These are phyloP conservation scores for Wallacemonas sp. DNA, from an alignment of 208 protist species.

Conservation along the genomic window DNA sequence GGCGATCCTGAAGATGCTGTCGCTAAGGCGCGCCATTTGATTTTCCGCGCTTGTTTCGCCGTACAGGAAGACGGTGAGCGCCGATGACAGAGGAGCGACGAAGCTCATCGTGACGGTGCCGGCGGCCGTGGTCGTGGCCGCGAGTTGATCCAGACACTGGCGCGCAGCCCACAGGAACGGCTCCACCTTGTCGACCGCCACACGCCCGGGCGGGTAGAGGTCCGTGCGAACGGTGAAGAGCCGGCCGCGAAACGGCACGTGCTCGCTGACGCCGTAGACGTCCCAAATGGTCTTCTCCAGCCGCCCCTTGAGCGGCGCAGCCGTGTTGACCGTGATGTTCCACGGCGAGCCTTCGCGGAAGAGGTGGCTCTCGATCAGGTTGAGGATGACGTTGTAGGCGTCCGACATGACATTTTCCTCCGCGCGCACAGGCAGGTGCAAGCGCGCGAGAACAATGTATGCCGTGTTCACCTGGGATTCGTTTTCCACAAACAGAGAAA, in stretches of 20 bases:
- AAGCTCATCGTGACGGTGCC: not conserved
- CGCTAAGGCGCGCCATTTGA: constrained; percentile 4
- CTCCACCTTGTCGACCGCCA: not conserved
- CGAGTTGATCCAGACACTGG: not conserved
- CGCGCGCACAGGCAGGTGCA: constrained; percentile 39
- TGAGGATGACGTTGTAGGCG: constrained; percentile 41
- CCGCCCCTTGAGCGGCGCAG: not conserved
- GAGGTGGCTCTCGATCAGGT: constrained; percentile 50
- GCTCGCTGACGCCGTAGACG: constrained; percentile 46
- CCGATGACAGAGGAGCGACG: not conserved
- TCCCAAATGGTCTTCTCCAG: constrained; percentile 34
- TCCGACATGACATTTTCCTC: constrained; percentile 34
- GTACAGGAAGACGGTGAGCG: not conserved
- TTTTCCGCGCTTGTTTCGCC: not conserved
- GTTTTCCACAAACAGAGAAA: constrained; percentile 28
- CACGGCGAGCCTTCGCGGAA: constrained; percentile 40
- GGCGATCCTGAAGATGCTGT: constrained; percentile 4
- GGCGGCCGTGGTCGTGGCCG: not conserved
- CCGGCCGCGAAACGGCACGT: constrained; percentile 46
- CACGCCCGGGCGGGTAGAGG: not conserved
- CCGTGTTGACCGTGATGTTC: constrained; percentile 32
- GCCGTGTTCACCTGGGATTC: constrained; percentile 19
- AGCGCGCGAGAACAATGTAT: constrained; percentile 26
- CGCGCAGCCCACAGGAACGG: not conserved
- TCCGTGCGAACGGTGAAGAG: constrained; percentile 33